Percentiles rank a stretch among this genome's conserved stretches.
phyloP scores from a whole-genome alignment of 2,329 filamentous ascomycete genomes.

The Fusarium bactridioides region DNA sequence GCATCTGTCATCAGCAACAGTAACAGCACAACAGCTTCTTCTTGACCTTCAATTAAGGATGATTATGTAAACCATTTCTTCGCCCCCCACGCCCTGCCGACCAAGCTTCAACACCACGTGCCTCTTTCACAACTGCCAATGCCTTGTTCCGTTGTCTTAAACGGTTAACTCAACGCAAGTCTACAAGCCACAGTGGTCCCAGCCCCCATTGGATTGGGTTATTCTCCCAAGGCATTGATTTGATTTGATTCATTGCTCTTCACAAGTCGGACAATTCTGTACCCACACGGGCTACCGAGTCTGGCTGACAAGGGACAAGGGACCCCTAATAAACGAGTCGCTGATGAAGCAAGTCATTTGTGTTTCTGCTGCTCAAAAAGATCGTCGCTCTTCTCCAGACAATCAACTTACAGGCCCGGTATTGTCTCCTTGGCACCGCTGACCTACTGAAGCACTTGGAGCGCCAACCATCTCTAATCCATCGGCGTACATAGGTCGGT shows the following conservation, averaged over 20 bases:
- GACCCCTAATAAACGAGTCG: neutral
- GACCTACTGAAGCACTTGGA: neutral
- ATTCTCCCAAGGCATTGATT: neutral
- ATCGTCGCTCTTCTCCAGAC: neutral
- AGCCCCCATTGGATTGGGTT: neutral
- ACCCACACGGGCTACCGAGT: neutral
- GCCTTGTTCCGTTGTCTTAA: conserved; percentile 9
- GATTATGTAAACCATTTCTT: conserved; percentile 7
- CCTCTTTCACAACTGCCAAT: conserved; percentile 17
- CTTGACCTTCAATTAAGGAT: neutral
- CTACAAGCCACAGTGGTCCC: conserved; percentile 29
- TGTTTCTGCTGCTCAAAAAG: neutral
- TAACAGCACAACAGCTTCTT: neutral
- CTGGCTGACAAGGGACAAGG: neutral
- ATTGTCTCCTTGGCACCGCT: neutral
- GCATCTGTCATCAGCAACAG: neutral
- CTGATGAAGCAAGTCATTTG: neutral
- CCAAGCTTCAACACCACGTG: conserved; percentile 39
- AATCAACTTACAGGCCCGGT: neutral
- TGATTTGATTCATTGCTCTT: neutral
- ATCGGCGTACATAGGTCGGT: neutral
- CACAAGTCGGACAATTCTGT: conserved; percentile 6
- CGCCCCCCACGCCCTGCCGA: conserved; percentile 26
- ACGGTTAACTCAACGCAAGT: conserved; percentile 2
- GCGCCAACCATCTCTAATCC: conserved; percentile 1